Evolutionary conservation across 2,329 filamentous ascomycete species (phyloP), one percentile per base, ranked within the genome.

Genomic region (Aquanectria penicillioides): DNA sequence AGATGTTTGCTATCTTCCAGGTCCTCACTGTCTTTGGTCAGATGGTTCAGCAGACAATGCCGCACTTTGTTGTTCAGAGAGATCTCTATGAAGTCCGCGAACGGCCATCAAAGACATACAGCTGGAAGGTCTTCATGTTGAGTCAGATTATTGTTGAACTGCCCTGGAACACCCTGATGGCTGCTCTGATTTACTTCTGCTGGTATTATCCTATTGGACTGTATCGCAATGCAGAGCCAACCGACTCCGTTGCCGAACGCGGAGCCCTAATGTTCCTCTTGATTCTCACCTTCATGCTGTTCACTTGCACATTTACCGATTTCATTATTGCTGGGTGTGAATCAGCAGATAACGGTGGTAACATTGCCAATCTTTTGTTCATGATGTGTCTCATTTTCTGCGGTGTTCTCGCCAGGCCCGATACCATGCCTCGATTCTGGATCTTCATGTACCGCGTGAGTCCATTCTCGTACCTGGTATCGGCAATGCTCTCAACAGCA

Each of bases 401-500:
- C 12, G 69, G 69, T 38, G 63, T 71, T 1, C 60, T 71, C n/a
- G 68, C 67, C 0, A 47, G 54, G 0, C 68, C 69, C 26, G 84
- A 85, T 8, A 83, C 82, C 10, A 75, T 83, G 22, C 88, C 87
- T 2, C 86, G 86, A 4, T 84, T 85, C 59, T 76, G 69, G 69
- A 68, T 71, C 33, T 68, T 70, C 23, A 66, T 71, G 69, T 94
- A 94, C 76, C 86, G 90, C 41, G 78, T 93, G 44, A 93, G 89
- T 0, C 93, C 93, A 0, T 91, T 97, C 67, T 94, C 90, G 0
- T 97, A 97, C 73, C 79, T 95, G 13, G 86, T 94, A 22, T 83
- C 84, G 9, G 91, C 88, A 18, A 87, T 97, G 78, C 74, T 94
- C 0, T 83, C 89, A 0, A 85, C 85, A 0, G 91, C 86, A 3